Conservation (phyloP, 495 filamentous ascomycete species). For the Xylaria telfairii region DNA sequence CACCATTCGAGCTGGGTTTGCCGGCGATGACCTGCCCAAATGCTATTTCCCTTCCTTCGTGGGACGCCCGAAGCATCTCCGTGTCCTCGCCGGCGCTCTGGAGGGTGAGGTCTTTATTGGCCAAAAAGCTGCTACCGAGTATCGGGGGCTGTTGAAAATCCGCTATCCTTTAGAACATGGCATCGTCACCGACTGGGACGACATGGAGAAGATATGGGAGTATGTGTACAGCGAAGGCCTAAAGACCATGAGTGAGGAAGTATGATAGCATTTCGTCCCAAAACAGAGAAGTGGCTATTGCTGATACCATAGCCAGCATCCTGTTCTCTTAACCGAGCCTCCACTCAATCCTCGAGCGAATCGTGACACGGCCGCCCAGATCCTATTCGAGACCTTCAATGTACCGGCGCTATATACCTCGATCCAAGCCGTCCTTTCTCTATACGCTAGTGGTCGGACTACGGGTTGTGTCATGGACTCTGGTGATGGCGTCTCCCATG, state of each 20-base stretch:
- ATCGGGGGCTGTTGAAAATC: slow-evolving; percentile 93
- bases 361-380: slow-evolving; percentile 94
- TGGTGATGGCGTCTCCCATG: slow-evolving; percentile 96
- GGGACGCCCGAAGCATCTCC: slow-evolving; percentile 93
- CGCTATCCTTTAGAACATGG: slow-evolving; percentile 95
- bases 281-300: slow-evolving; percentile 23
- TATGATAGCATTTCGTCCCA: slow-evolving; percentile 45
- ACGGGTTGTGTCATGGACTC: slow-evolving; percentile 96
- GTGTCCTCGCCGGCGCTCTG: slow-evolving; percentile 91
- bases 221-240: slow-evolving; percentile 69
- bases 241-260: slow-evolving; percentile 96
- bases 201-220: slow-evolving; percentile 99
- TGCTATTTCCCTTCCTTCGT: slow-evolving; percentile 99
- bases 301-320: slow-evolving; percentile 65
- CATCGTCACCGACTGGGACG: slow-evolving; percentile 99
- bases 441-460: slow-evolving; percentile 95
- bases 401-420: slow-evolving; percentile 95
- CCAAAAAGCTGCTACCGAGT: slow-evolving; percentile 83
- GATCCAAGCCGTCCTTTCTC: slow-evolving; percentile 94
- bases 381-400: slow-evolving; percentile 99
- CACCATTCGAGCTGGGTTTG: slow-evolving; percentile 96
- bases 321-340: slow-evolving; percentile 94
- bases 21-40: slow-evolving; percentile 93
- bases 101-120: slow-evolving; percentile 99
- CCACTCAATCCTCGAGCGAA: slow-evolving; percentile 96